These are phyloP conservation scores for Diaporthe eres DNA, from an alignment of 2,329 filamentous ascomycete genomes.

Conservation along the genomic window DNA sequence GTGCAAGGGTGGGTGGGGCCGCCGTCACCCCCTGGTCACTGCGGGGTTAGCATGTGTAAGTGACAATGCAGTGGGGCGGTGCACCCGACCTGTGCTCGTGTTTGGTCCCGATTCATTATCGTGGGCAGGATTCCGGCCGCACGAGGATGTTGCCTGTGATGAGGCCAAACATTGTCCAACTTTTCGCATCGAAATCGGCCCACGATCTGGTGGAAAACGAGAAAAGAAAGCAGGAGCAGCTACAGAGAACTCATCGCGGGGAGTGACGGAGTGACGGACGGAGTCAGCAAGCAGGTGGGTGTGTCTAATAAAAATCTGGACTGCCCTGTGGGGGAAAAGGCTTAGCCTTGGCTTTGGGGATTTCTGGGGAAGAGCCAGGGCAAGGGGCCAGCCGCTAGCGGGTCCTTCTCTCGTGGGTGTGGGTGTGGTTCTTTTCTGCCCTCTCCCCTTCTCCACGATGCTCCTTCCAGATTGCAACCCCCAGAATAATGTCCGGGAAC, in stretches of 20 bases:
- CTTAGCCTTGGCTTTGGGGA: constrained; percentile 35
- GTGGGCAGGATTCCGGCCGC: constrained; percentile 1
- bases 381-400: constrained; percentile 19
- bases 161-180: neutral
- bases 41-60: constrained; percentile 37
- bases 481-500: constrained; percentile 24
- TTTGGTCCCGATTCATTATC: constrained; percentile 39
- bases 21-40: constrained; percentile 28
- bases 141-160: neutral
- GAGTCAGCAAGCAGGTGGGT: constrained; percentile 16
- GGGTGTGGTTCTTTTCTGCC: neutral
- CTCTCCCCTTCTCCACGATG: constrained; percentile 1
- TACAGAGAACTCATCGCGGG: neutral
- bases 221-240: constrained; percentile 13
- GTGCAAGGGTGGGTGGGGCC: constrained; percentile 31
- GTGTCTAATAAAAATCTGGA: neutral
- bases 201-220: constrained; percentile 5
- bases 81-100: constrained; percentile 22
- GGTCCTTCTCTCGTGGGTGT: constrained; percentile 13
- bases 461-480: constrained; percentile 6
- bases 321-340: constrained; percentile 26
- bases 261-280: neutral
- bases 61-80: constrained; percentile 21
- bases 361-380: constrained; percentile 25
- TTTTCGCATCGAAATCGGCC: constrained; percentile 12